Base-by-base conservation (phyloP, 805 yeast genomes). In the Sugiyamaella mastotermitis region DNA sequence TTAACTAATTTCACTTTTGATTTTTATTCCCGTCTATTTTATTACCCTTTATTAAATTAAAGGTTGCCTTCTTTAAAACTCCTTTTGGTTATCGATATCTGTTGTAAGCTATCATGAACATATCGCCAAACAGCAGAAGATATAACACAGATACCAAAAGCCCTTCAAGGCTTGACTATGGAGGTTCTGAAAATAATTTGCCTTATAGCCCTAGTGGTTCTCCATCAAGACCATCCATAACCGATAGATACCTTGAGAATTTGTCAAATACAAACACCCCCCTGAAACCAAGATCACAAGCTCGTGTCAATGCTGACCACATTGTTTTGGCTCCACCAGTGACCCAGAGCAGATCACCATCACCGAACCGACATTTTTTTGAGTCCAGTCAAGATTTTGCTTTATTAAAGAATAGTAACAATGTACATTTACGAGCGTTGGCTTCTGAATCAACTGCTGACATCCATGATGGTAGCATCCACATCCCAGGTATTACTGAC, bases 401-500 rank as follows among this genome's bases (percentile, higher is more conserved):
- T 9, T 38, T 41, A 20, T 17, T 53, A 33, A 43, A 47, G 34
- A 16, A 37, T 9, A 48, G 54, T 43, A 50, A 49, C 17, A 45
- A 47, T 2, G 38, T 40, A 6, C 56, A 52, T 35, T 45, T 53
- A 30, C 52, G 55, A 13, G 49, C 35, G 21, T 40, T 55, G 29
- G 50, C 51, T 4, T 14, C 15, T n/a, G 37, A 35, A 13, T 33
- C 33, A 20, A n/a, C 42, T 19, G 39, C 33, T 21, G 40, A 27
- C 4, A 18, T 37, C 35, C 19, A 22, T 17, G 40, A 37, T 23
- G 40, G 28, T 11, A 21, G 33, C 5, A 26, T 52, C 11, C 31
- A 33, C 19, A 38, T 55, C 16, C 52, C 60, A n/a, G 58, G 57
- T 4, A 53, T 60, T 36, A 40, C 60, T 7, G 49, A 54, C 30